Evolutionary conservation across 805 yeast genomes (phyloP).

Genomic region (Candida dajiaensis): DNA sequence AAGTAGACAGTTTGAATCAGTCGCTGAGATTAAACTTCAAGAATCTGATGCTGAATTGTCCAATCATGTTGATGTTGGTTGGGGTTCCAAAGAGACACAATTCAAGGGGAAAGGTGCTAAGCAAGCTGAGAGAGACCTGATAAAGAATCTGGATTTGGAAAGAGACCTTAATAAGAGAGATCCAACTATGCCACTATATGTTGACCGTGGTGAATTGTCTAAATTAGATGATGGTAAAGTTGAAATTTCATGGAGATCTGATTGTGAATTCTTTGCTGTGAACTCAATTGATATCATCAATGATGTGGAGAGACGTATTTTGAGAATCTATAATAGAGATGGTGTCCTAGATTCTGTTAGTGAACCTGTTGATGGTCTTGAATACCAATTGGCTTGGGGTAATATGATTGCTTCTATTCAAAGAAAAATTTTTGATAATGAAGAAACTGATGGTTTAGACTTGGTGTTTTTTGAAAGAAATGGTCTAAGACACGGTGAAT

Average conservation of each 20-base stretch:
- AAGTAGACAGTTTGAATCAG: slow-evolving; percentile 73
- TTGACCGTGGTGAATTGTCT: slow-evolving; percentile 63
- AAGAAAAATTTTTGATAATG: slow-evolving; percentile 38
- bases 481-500: slow-evolving; percentile 88
- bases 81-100: slow-evolving; percentile 98
- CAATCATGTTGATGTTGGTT: slow-evolving; percentile 91
- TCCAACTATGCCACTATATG: slow-evolving; percentile 76
- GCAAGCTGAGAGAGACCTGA: slow-evolving; percentile 59
- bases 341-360: slow-evolving; percentile 77
- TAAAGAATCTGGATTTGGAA: slow-evolving; percentile 54
- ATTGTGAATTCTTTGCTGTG: slow-evolving; percentile 76
- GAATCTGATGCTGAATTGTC: slow-evolving; percentile 58
- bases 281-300: slow-evolving; percentile 45
- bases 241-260: slow-evolving; percentile 90
- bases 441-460: slow-evolving; percentile 40
- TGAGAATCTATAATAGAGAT: slow-evolving; percentile 76
- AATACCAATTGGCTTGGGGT: slow-evolving; percentile 80
- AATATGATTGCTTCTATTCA: slow-evolving; percentile 79
- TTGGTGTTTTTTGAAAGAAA: slow-evolving; percentile 86
- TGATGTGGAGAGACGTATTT: slow-evolving; percentile 54
- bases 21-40: slow-evolving; percentile 50
- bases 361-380: slow-evolving; percentile 84
- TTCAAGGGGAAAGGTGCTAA: slow-evolving; percentile 91
- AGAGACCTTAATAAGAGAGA: slow-evolving; percentile 67
- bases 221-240: slow-evolving; percentile 43